Evolutionary conservation across 2,329 filamentous ascomycete genomes (phyloP).

Genomic region (Epichloe coenophiala): DNA sequence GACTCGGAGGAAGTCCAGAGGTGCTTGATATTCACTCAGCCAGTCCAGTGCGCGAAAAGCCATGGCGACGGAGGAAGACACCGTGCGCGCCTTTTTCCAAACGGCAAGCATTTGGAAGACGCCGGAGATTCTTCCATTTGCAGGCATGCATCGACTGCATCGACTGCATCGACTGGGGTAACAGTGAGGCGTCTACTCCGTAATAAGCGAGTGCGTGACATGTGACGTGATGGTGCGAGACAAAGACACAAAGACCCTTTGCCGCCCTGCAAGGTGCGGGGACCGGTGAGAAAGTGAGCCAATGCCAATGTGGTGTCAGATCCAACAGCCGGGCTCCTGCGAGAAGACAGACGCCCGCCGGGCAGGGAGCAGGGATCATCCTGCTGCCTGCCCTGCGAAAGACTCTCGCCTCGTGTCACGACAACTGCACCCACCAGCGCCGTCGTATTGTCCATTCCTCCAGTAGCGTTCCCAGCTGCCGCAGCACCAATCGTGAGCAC

Average conservation of each 20-base stretch:
- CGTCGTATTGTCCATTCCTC: neutral
- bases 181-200: neutral
- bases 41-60: neutral
- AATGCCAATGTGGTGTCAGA: constrained; percentile 4
- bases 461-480: neutral
- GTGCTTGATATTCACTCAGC: neutral
- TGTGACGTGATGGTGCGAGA: constrained; percentile 5
- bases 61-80: neutral
- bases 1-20: neutral
- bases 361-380: neutral
- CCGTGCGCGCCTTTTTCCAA: neutral
- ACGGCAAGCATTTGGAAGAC: neutral
- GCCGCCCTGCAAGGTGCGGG: constrained; percentile 6
- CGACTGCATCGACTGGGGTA: neutral
- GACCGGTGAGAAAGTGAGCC: constrained; percentile 12
- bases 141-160: too few relatives aligned
- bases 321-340: neutral
- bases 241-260: constrained; percentile 2
- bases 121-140: neutral
- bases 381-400: neutral
- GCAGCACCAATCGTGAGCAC: neutral
- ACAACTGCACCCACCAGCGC: neutral
- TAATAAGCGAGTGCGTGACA: neutral
- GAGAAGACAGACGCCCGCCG: neutral
- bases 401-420: neutral